Conservation (phyloP, 306 rosid species). For the Lathyrus aphaca region DNA sequence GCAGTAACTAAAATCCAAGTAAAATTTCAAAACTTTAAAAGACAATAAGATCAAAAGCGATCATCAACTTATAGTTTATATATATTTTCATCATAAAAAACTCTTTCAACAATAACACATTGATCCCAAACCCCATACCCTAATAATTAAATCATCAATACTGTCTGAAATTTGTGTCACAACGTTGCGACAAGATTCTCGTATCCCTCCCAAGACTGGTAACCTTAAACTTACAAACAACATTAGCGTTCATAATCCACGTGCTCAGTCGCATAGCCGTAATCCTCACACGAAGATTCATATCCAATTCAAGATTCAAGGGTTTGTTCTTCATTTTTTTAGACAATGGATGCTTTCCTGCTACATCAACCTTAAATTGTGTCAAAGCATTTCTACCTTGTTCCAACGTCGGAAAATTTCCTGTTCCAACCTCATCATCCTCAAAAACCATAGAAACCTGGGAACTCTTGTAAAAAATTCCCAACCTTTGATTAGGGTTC, state of each 20-base stretch:
- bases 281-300: conserved; percentile 41
- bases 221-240: conserved; percentile 50
- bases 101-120: not conserved
- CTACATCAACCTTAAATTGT: conserved; percentile 20
- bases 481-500: conserved; percentile 43
- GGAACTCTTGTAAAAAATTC: conserved; percentile 14
- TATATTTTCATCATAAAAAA: conserved; percentile 11
- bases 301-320: conserved; percentile 30
- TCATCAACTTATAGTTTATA: not conserved
- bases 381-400: conserved; percentile 8
- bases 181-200: conserved; percentile 38
- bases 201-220: conserved; percentile 13
- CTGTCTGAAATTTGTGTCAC: conserved; percentile 35
- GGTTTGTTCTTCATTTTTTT: not conserved
- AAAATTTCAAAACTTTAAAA: not conserved
- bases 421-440: conserved; percentile 29
- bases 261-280: not conserved
- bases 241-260: conserved; percentile 42
- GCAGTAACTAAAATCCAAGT: not conserved
- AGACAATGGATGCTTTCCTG: conserved; percentile 29
- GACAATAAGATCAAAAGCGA: not conserved
- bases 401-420: conserved; percentile 42
- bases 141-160: conserved; percentile 3
- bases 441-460: conserved; percentile 13
- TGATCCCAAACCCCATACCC: not conserved